Conservation (phyloP, 108 stramenopile species). For the Pseudonitzschia pungens region DNA sequence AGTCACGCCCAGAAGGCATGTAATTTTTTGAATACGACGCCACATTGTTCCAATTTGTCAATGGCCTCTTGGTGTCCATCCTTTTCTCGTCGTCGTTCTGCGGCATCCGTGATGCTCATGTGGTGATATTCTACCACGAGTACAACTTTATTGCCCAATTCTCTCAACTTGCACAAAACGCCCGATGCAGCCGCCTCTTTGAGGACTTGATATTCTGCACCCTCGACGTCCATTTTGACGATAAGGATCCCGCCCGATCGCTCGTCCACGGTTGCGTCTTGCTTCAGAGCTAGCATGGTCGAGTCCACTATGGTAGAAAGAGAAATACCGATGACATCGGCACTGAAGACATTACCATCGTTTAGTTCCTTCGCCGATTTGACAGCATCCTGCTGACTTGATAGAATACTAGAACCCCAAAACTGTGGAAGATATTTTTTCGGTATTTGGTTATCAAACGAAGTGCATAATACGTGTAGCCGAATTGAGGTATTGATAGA, state of each 20-base stretch:
- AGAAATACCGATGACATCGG: constrained; percentile 39
- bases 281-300: constrained; percentile 22
- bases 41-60: constrained; percentile 25
- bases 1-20: constrained; percentile 24
- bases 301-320: constrained; percentile 29
- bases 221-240: constrained; percentile 57
- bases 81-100: constrained; percentile 20
- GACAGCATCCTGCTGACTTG: constrained; percentile 41
- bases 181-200: constrained; percentile 29
- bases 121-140: constrained; percentile 45
- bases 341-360: constrained; percentile 16
- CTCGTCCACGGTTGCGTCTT: constrained; percentile 21
- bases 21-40: constrained; percentile 30
- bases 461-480: too few species aligned
- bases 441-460: too few species aligned
- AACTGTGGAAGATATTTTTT: constrained; percentile 20
- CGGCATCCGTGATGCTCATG: constrained; percentile 25
- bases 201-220: constrained; percentile 50
- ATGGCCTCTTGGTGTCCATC: constrained; percentile 25
- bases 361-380: constrained; percentile 32
- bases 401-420: constrained; percentile 47
- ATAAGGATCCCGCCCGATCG: constrained; percentile 37
- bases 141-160: constrained; percentile 33
- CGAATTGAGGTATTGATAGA: too few species aligned
- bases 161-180: constrained; percentile 38